These are phyloP conservation scores for Dioscorea dumetorum DNA, from an alignment of 106 monocot genomes.

Conservation along the genomic window DNA sequence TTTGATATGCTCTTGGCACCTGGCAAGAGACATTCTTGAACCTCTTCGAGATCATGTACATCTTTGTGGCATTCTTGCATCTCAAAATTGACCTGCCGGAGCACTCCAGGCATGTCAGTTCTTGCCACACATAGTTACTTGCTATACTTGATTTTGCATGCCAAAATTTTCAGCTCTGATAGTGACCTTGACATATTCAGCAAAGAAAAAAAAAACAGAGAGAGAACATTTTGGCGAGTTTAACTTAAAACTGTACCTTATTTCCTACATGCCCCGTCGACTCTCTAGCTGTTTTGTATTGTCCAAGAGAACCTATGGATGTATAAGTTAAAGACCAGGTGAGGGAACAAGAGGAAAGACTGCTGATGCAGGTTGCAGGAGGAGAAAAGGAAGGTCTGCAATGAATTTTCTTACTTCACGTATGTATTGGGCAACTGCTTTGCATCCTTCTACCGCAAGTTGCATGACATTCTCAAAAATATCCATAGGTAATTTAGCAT, in stretches of 20 bases:
- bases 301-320: slow-evolving; percentile 39
- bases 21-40: too few relatives aligned
- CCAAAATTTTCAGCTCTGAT: too few relatives aligned
- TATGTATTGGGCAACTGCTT: slow-evolving; percentile 73
- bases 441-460: slow-evolving; percentile 97
- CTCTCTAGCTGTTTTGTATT: slow-evolving; percentile 51
- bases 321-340: not conserved
- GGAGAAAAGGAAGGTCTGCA: not conserved
- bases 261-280: slow-evolving; percentile 24
- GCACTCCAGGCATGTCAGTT: too few relatives aligned
- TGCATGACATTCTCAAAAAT: slow-evolving; percentile 91
- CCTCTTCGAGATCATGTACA: too few relatives aligned
- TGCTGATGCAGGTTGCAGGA: not conserved
- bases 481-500: slow-evolving; percentile 60
- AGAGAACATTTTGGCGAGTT: not conserved
- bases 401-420: slow-evolving; percentile 34
- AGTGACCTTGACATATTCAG: too few relatives aligned
- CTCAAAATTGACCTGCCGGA: too few relatives aligned
- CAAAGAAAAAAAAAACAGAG: not conserved
- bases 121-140: too few relatives aligned
- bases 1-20: too few relatives aligned
- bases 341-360: not conserved
- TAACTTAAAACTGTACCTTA: not conserved
- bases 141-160: too few relatives aligned
- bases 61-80: too few relatives aligned